A percentile compares a stretch with the other conserved stretches of the same genome.
These are phyloP conservation scores for Chamaecrista fasciculata DNA, from an alignment of 306 rosid genomes.

Conservation along the genomic window DNA sequence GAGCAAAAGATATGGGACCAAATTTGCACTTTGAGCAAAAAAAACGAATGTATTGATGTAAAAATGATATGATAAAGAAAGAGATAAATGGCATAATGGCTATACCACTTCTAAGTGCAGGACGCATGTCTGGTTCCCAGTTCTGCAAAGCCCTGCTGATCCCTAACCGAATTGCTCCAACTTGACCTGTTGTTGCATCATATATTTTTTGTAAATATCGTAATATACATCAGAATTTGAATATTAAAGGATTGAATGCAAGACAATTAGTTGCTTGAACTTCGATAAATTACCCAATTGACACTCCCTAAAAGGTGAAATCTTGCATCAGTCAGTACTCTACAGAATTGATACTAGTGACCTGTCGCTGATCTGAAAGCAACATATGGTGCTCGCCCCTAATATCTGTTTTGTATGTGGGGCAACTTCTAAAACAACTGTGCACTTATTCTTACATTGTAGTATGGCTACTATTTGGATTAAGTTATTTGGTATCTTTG, in stretches of 20 bases:
- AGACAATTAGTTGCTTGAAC: conserved; percentile 5
- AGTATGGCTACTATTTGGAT: background rate
- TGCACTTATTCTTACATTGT: background rate
- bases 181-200: conserved; percentile 68
- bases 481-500: background rate
- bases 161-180: conserved; percentile 89
- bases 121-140: conserved; percentile 94
- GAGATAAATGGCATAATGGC: background rate
- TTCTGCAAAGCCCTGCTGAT: conserved; percentile 92
- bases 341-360: background rate
- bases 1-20: too few relatives aligned
- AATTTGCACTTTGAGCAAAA: too few relatives aligned
- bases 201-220: background rate
- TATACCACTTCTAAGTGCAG: conserved; percentile 71
- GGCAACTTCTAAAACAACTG: background rate
- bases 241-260: background rate
- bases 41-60: too few relatives aligned
- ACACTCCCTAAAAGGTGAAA: too few relatives aligned
- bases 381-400: background rate
- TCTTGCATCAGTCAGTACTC: too few relatives aligned
- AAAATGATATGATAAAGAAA: background rate
- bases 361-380: background rate
- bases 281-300: conserved; percentile 4
- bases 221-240: background rate
- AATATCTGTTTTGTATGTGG: background rate